Percentiles rank a stretch among this genome's conserved stretches.
These are phyloP conservation scores for Taxawa tesnikishii DNA, from an alignment of 2,329 filamentous ascomycete species.

Conservation along the genomic window DNA sequence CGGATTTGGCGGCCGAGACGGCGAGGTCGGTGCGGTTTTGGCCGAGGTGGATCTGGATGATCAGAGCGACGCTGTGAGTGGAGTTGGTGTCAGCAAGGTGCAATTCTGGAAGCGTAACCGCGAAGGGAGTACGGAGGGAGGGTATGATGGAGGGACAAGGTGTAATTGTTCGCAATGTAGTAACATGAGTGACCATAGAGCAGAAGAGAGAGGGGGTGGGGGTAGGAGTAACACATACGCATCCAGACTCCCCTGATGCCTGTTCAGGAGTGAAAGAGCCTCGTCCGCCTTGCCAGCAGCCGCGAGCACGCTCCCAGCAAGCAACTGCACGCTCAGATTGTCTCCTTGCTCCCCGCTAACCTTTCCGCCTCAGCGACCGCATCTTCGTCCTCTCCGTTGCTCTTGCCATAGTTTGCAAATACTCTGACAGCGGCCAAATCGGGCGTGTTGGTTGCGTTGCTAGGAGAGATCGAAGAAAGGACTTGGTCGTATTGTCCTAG, in stretches of 20 bases:
- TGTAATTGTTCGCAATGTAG: too few relatives aligned
- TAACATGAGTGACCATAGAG: too few relatives aligned
- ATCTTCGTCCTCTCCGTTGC: conserved; percentile 21
- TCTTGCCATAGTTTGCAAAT: conserved; percentile 49
- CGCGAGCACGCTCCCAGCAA: conserved; percentile 72
- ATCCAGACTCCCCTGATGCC: conserved; percentile 72
- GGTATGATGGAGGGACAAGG: too few relatives aligned
- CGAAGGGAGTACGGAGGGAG: too few relatives aligned
- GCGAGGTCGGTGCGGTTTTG: conserved; percentile 89
- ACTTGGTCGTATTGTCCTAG: conserved; percentile 67
- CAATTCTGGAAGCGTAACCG: not conserved
- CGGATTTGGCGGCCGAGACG: conserved; percentile 73
- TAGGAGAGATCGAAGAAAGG: conserved; percentile 52
- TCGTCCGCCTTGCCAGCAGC: conserved; percentile 72
- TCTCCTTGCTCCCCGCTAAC: conserved; percentile 55
- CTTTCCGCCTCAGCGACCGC: conserved; percentile 50
- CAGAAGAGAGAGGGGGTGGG: conserved; percentile 21
- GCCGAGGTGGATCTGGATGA: conserved; percentile 81
- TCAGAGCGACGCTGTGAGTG: conserved; percentile 58
- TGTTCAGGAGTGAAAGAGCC: conserved; percentile 63
- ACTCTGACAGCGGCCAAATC: conserved; percentile 68
- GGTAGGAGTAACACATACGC: conserved; percentile 53
- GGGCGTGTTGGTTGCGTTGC: conserved; percentile 44
- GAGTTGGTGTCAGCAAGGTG: conserved; percentile 21
- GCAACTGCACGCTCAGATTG: conserved; percentile 68